These are phyloP conservation scores for Xylaria sp. DNA, from an alignment of 2,329 filamentous ascomycete genomes.

Conservation along the genomic window DNA sequence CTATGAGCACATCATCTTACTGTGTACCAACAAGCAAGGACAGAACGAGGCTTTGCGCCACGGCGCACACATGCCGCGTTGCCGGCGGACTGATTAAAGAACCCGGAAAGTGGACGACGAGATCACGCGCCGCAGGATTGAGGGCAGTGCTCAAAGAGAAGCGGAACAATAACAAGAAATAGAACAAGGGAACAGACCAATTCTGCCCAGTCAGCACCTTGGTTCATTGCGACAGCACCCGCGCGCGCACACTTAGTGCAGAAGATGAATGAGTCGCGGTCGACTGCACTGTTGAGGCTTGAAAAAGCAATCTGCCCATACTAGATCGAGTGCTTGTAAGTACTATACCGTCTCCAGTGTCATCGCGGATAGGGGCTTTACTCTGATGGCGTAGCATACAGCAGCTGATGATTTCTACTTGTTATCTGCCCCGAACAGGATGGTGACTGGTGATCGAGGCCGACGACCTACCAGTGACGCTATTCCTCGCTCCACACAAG, in stretches of 20 bases:
- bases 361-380: too few species aligned
- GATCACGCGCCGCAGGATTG: constrained; percentile 7
- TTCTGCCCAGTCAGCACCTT: too few species aligned
- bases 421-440: background rate
- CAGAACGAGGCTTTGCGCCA: constrained; percentile 2
- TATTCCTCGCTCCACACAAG: background rate
- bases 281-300: background rate
- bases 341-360: too few species aligned
- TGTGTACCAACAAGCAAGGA: background rate
- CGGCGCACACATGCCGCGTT: constrained; percentile 8
- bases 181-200: too few species aligned
- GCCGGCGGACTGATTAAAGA: background rate
- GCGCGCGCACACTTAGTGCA: background rate
- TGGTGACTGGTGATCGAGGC: background rate
- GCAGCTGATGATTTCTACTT: background rate
- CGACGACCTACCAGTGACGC: background rate
- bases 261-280: background rate
- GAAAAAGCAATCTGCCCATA: background rate
- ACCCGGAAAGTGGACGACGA: background rate
- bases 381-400: background rate
- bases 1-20: background rate
- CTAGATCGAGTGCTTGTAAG: background rate
- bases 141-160: background rate
- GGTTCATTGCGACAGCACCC: background rate
- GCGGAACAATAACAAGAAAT: background rate